Percentiles rank a stretch among this genome's conserved stretches.
phyloP scores from a whole-genome alignment of 169 alveolate genomes.

The Plasmodium fragile region DNA sequence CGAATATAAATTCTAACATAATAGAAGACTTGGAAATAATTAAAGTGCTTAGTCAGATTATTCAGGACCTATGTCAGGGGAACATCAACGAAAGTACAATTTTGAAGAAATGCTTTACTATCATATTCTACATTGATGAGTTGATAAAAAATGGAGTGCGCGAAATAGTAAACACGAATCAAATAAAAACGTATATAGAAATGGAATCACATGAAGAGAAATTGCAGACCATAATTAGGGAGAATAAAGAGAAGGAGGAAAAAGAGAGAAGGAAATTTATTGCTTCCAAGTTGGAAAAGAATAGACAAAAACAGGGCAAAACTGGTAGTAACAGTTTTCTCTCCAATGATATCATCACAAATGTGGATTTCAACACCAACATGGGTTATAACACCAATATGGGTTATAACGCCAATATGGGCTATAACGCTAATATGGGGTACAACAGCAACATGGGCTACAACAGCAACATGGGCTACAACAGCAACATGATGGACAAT shows the following conservation, averaged over 20 bases:
- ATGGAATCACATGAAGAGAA: slow-evolving; percentile 89
- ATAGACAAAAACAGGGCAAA: slow-evolving; percentile 82
- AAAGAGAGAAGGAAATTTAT: slow-evolving; percentile 90
- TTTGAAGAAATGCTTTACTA: slow-evolving; percentile 80
- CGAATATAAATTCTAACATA: slow-evolving; percentile 85
- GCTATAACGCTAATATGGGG: background rate
- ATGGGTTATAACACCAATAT: background rate
- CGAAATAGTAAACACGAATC: slow-evolving; percentile 83
- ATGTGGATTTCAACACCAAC: slow-evolving; percentile 20
- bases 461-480: slow-evolving; percentile 17
- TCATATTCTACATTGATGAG: slow-evolving; percentile 86
- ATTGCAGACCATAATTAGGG: slow-evolving; percentile 80
- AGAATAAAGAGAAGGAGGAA: slow-evolving; percentile 90
- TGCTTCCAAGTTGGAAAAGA: slow-evolving; percentile 92
- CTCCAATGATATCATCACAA: slow-evolving; percentile 33
- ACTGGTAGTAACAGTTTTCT: slow-evolving; percentile 28
- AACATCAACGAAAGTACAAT: slow-evolving; percentile 81
- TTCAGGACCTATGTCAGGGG: slow-evolving; percentile 83
- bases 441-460: slow-evolving; percentile 11
- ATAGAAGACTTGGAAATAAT: slow-evolving; percentile 84
- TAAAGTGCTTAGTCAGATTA: slow-evolving; percentile 83
- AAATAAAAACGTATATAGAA: slow-evolving; percentile 82
- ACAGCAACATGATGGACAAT: slow-evolving; percentile 16
- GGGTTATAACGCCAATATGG: background rate
- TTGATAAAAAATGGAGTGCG: slow-evolving; percentile 81